Base-by-base conservation (phyloP, 75 land plant species). In the Adiantum capillusveneris region DNA sequence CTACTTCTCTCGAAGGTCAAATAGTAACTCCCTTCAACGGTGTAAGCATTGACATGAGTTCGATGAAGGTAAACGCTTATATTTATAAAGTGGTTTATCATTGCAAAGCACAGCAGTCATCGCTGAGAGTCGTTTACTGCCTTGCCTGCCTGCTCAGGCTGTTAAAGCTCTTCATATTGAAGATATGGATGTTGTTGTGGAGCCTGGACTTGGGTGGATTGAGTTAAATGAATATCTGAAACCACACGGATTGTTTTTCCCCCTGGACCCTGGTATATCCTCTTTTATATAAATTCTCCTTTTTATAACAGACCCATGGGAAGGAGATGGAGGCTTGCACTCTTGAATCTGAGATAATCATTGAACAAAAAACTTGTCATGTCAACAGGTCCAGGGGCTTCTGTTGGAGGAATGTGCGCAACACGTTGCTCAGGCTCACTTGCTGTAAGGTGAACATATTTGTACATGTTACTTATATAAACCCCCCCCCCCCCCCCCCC, bases 201-300 rank as follows among this genome's bases (percentile, higher is more conserved):
- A 95, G 62, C 93, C 99, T 49, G 99, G 99, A n/a, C 77, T 95
- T 76, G 99, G 99, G 26, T 95, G 99, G 99, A 79, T 95, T 44
- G 99, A 95, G 60, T 81, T 95, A 53, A 95, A 95, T 70, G 87
- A 95, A 57, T 90, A 75, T 64, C 63, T 95, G 51, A 85, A 78
- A 63, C 86, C 99, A 11, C 70, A 82, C 70, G 99, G 97, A 34
- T 76, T 95, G 34, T 95, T 95, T 75, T 95, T 95, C 60, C 99
- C 99, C 31, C 84, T 95, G 29, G 99, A 95, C 70, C 99, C 98
- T 52, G 98, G 98, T 86, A 49, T 17, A 17, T n/a, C n/a, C n/a
- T n/a, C n/a, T n/a, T n/a, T n/a, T n/a, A n/a, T n/a, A n/a, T n/a
- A n/a, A n/a, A n/a, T n/a, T n/a, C n/a, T n/a, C n/a, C n/a, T n/a